Base-by-base conservation (phyloP, 345 rosid genomes). In the Laguncularia racemosa region DNA sequence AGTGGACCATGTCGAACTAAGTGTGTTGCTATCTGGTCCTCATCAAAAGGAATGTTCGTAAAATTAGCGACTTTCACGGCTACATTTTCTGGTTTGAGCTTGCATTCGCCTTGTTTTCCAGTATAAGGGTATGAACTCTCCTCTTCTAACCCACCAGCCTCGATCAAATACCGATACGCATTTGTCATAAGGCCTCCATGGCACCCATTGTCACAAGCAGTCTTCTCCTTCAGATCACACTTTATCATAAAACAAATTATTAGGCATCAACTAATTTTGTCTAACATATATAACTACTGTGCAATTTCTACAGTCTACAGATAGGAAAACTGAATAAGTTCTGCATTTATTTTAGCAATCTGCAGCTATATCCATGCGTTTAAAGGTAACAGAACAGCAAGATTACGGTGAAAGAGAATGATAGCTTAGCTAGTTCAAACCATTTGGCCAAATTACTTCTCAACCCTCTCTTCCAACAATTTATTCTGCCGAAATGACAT, bases 121-220 rank as follows among this genome's bases (percentile, higher is more conserved):
- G 76, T 62, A 50, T 86, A 91, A 3, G 89, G 95, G 56, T 85
- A 91, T 14, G 83, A 45, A 52, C 46, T 73, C 68, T 91, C 95
- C 52, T 82, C 96, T 61, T 84, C 74, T 20, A 91, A 65, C 33
- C 93, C 98, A 7, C 98, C 96, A 2, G 87, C 81, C 51, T 77
- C 75, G 13, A 84, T 86, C 76, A 88, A 61, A 68, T 86, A 91
- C 64, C 79, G 63, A 57, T 83, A 91, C 2, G 95, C 98, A 67
- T 86, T 91, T 13, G 93, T 91, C 96, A 91, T 91, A 9, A 91
- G 87, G 20, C 95, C 96, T 16, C 98, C 95, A 12, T 67, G 63
- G 61, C 96, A 91, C 13, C 98, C 98, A 2, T 57, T n/a, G 62
- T 84, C 96, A 14, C 96, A 91, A 0, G 79, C 78, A 11, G 40